Conservation (phyloP, 2,329 filamentous ascomycete genomes). For the Penicillium sp. region DNA sequence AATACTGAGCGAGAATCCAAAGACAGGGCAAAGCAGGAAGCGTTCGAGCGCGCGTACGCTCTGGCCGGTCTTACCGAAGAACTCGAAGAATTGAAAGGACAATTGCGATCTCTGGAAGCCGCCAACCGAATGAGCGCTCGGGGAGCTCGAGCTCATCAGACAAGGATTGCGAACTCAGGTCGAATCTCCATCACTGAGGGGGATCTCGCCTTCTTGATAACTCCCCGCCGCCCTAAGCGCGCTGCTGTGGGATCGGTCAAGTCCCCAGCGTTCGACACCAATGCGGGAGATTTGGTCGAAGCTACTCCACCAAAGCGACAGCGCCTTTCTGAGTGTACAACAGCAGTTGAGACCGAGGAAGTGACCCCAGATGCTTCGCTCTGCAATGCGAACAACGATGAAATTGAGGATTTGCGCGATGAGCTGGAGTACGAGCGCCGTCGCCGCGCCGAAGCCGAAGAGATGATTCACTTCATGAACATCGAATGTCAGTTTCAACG, state of each 20-base stretch:
- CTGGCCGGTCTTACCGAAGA: slow-evolving; percentile 43
- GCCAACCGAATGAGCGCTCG: slow-evolving; percentile 30
- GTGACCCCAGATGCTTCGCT: slow-evolving; percentile 21
- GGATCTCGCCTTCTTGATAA: slow-evolving; percentile 28
- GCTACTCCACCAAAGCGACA: slow-evolving; percentile 32
- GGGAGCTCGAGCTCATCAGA: slow-evolving; percentile 29
- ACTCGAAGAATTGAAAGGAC: slow-evolving; percentile 38
- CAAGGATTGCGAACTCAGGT: slow-evolving; percentile 23
- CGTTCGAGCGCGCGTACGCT: slow-evolving; percentile 44
- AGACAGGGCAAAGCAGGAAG: slow-evolving; percentile 42
- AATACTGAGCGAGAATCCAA: slow-evolving; percentile 44
- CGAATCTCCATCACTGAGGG: slow-evolving; percentile 27
- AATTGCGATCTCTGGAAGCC: slow-evolving; percentile 35
- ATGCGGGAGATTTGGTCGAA: slow-evolving; percentile 10
- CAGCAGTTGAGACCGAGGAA: slow-evolving; percentile 20
- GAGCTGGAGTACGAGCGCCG: slow-evolving; percentile 48
- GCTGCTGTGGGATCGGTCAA: slow-evolving; percentile 25
- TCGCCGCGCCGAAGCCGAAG: slow-evolving; percentile 48
- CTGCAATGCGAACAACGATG: slow-evolving; percentile 34
- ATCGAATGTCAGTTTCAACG: slow-evolving; percentile 46
- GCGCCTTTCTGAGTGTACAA: slow-evolving; percentile 27
- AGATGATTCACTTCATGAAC: slow-evolving; percentile 49
- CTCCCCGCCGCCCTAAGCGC: slow-evolving; percentile 31
- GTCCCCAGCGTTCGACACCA: slow-evolving; percentile 11
- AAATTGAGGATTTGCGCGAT: slow-evolving; percentile 42